These are phyloP conservation scores for Solanum commersonii DNA, from an alignment of 257 asterid genomes.

Conservation along the genomic window DNA sequence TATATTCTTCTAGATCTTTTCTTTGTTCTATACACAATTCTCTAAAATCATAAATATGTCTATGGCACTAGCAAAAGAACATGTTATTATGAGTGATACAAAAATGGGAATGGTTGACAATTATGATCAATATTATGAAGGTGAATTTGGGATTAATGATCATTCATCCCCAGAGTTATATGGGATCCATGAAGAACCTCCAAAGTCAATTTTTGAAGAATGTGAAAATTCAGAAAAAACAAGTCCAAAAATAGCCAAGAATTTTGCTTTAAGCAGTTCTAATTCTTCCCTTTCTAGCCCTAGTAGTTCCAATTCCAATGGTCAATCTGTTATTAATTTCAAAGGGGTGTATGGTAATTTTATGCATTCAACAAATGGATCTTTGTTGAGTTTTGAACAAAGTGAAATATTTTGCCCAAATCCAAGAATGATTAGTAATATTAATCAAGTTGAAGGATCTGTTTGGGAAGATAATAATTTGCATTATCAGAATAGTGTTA, in stretches of 20 bases:
- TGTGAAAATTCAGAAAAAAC: slow-evolving; percentile 41
- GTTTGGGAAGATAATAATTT: slow-evolving; percentile 45
- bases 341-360: slow-evolving; percentile 31
- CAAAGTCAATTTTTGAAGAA: slow-evolving; percentile 4
- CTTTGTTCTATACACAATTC: not conserved
- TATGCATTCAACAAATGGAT: slow-evolving; percentile 25
- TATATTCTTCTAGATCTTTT: not conserved
- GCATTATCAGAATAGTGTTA: slow-evolving; percentile 16
- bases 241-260: slow-evolving; percentile 14
- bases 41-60: not conserved
- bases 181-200: slow-evolving; percentile 3
- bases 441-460: slow-evolving; percentile 31
- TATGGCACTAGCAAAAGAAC: slow-evolving; percentile 50
- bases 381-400: slow-evolving; percentile 53
- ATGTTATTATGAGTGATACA: slow-evolving; percentile 28
- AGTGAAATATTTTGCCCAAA: slow-evolving; percentile 18
- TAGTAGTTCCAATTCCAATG: slow-evolving; percentile 67
- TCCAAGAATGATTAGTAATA: slow-evolving; percentile 14
- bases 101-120: slow-evolving; percentile 23
- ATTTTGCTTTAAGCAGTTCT: slow-evolving; percentile 31
- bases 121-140: slow-evolving; percentile 44
- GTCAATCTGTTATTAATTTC: slow-evolving; percentile 47
- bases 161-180: slow-evolving; percentile 25
- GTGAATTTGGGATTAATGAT: slow-evolving; percentile 23
- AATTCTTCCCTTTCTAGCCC: slow-evolving; percentile 65